Evolutionary conservation across 306 rosid species (phyloP).

Genomic region (Rosa lucieae): DNA sequence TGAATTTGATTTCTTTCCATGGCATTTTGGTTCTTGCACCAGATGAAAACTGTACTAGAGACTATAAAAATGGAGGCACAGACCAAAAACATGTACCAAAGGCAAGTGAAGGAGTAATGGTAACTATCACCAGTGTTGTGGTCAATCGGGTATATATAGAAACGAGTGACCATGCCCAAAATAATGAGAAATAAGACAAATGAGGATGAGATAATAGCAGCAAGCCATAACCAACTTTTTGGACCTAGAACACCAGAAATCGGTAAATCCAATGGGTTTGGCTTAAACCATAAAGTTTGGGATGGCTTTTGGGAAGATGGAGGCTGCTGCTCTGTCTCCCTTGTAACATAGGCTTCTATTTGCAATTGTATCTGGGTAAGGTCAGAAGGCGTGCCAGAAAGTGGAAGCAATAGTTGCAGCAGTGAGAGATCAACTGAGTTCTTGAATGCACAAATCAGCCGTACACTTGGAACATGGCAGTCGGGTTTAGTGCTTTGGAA

Average conservation of each 20-base stretch:
- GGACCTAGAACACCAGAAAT: conserved; percentile 35
- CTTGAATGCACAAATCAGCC: conserved; percentile 48
- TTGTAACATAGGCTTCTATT: conserved; percentile 47
- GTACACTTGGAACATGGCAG: conserved; percentile 32
- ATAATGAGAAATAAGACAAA: conserved; percentile 41
- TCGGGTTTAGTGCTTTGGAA: conserved; percentile 41
- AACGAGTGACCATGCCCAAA: conserved; percentile 41
- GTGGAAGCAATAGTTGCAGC: conserved; percentile 48
- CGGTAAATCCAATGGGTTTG: conserved; percentile 34
- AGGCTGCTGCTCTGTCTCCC: conserved; percentile 14
- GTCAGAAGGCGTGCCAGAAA: conserved; percentile 17
- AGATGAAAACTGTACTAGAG: conserved; percentile 33
- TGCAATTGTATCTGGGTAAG: conserved; percentile 17
- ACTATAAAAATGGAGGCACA: conserved; percentile 35
- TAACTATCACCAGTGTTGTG: conserved; percentile 19
- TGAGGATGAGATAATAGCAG: conserved; percentile 35
- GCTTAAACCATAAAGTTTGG: conserved; percentile 34
- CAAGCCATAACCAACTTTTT: conserved; percentile 47
- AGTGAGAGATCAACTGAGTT: conserved; percentile 40
- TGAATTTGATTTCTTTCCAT: background rate
- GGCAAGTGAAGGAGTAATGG: conserved; percentile 33
- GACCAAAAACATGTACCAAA: conserved; percentile 44
- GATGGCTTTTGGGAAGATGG: conserved; percentile 18
- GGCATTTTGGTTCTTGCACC: conserved; percentile 35
- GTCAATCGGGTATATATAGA: conserved; percentile 45